Base-by-base conservation (phyloP, 2,329 filamentous ascomycete genomes). In the Hymenoscyphus infarciens region DNA sequence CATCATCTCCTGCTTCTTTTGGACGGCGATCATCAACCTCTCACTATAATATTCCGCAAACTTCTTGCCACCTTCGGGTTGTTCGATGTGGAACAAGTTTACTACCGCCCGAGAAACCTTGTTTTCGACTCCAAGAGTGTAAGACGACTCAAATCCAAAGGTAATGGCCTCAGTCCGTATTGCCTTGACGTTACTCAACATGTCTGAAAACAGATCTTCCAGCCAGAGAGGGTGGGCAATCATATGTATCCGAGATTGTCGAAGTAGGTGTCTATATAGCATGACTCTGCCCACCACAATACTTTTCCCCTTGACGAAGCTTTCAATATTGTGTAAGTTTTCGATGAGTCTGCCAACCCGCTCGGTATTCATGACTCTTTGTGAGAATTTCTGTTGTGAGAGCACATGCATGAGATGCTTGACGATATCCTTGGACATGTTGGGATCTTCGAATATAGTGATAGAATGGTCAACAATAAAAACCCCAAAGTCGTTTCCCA, bases 391-490 rank as follows among this genome's bases (percentile, higher is more conserved):
- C 71, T 97, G 93, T 55, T 89, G 85, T 54, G 87, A 89, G 15
- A 97, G 80, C 5, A 96, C 82, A 66, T 92, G 88, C 80, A 97
- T 87, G 68, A 96, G 83, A 68, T 90, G 87, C 39, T 90, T 90
- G 33, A 90, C 81, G 10, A 96, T 80, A 16, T 91, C 87, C 70
- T 98, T 98, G 0, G 92, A 85, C 16, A 85, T 79, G 3, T 82
- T 79, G 2, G 81, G 74, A 64, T 94, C 87, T 69, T 90, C 84
- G 59, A 97, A 86, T 10, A 85, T 85, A 56, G 83, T 83, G 64
- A 96, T 90, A 59, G 88, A 87, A 67, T 93, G 87, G 62, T 98
- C 93, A 45, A 97, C 77, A 60, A 97, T 81, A 73, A 91, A 95
- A 16, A 85, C 76, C 60, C 87, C 87, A 73, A 97, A 96, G 31